Conservation (phyloP, 2,329 filamentous ascomycete genomes). For the Myriosclerotinia curreyana region DNA sequence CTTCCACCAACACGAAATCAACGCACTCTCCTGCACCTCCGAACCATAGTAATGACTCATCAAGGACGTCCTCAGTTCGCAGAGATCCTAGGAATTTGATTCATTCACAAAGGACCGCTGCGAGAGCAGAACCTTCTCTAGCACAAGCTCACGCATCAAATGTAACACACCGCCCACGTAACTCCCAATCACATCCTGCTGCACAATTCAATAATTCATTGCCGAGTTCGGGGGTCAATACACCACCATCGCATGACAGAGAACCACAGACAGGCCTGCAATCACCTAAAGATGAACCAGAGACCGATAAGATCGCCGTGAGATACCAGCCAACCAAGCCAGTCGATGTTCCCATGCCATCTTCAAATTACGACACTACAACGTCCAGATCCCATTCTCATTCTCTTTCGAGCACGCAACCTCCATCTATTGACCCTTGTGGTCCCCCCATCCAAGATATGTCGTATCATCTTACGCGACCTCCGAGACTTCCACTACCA, state of each 20-base stretch:
- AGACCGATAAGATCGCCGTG: conserved; percentile 40
- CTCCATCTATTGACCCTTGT: conserved; percentile 53
- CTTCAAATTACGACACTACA: conserved; percentile 33
- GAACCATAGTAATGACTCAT: conserved; percentile 35
- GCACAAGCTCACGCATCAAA: conserved; percentile 50
- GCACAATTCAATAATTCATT: conserved; percentile 26
- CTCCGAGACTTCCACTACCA: conserved; percentile 84
- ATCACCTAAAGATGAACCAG: conserved; percentile 29
- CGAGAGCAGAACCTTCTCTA: conserved; percentile 60
- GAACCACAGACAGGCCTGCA: conserved; percentile 31
- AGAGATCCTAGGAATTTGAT: conserved; percentile 51
- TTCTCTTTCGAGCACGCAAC: conserved; percentile 16
- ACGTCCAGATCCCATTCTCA: conserved; percentile 35
- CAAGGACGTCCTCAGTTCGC: conserved; percentile 32
- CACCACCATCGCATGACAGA: conserved; percentile 28
- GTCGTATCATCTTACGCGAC: conserved; percentile 63
- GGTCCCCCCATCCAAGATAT: conserved; percentile 47
- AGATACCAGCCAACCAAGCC: conserved; percentile 52
- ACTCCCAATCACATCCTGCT: conserved; percentile 31
- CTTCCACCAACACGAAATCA: conserved; percentile 42
- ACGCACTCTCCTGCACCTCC: conserved; percentile 36
- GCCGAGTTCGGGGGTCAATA: conserved; percentile 30
- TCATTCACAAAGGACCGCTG: conserved; percentile 54
- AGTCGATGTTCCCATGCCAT: conserved; percentile 48
- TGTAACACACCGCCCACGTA: conserved; percentile 34